Percentiles rank a stretch among this genome's conserved stretches.
Conservation (phyloP, 2,329 filamentous ascomycete species). For the Calonectria montana region DNA sequence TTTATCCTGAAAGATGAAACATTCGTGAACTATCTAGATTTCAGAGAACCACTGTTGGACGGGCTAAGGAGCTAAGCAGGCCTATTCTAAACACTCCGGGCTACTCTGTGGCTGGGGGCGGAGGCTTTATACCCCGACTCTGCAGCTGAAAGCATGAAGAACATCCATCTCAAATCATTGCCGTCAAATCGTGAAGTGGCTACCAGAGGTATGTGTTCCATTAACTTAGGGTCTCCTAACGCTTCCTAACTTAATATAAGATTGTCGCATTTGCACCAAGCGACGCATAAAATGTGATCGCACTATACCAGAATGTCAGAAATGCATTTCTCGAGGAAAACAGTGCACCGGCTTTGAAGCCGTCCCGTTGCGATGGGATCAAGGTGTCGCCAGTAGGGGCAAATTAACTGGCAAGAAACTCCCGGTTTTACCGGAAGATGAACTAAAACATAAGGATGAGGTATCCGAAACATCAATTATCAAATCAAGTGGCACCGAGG, state of each 20-base stretch:
- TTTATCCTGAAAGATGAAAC: background rate
- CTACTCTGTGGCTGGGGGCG: background rate
- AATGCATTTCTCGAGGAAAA: conserved; percentile 31
- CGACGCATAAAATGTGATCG: conserved; percentile 37
- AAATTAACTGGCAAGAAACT: conserved; percentile 26
- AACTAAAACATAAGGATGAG: background rate
- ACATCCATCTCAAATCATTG: conserved; percentile 32
- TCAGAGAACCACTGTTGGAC: background rate
- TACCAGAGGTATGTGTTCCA: conserved; percentile 19
- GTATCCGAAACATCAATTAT: background rate
- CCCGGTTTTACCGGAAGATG: conserved; percentile 10
- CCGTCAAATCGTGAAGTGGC: conserved; percentile 28
- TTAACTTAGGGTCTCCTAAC: background rate
- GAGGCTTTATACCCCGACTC: too few relatives aligned
- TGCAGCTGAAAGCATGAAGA: conserved; percentile 3
- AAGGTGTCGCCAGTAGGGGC: conserved; percentile 37
- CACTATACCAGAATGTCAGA: conserved; percentile 30
- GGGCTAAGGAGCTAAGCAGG: background rate
- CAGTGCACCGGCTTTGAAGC: conserved; percentile 32
- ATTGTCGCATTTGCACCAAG: conserved; percentile 32
- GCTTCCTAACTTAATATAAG: conserved; percentile 2
- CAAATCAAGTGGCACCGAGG: background rate
- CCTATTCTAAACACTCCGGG: background rate
- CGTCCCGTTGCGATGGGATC: conserved; percentile 32
- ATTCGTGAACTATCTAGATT: background rate